Evolutionary conservation across 768 basidiomycete species (phyloP), one percentile per base, ranked within the genome.

Genomic region (Macrocybe gigantea): DNA sequence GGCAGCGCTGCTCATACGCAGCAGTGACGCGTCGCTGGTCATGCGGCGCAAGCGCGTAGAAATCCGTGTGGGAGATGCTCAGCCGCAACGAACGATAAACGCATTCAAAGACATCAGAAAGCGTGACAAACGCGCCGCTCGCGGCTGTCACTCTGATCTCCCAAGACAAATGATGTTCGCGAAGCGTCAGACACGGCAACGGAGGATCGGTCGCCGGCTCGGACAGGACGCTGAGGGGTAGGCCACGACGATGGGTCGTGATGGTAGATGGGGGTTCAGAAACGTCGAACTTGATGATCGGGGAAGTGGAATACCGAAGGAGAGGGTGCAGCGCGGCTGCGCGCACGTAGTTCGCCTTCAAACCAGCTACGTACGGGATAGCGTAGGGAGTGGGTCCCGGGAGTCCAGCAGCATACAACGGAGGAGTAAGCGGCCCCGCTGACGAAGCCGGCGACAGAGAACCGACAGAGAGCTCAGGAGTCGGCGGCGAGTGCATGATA

Each of bases 1-100:
- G 49, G 53, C 72, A 79, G 6, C 82, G 70, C 11, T 55, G 49
- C 52, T 72, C 71, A 56, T 78, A 84, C 14, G 79, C 75, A 1
- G 52, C 56, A 1, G 69, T 67, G 6, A 80, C 74, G 22, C 62
- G 56, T 15, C 66, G 62, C 45, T 60, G 66, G 15, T 63, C 64
- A 3, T 64, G 57, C 32, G 65, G 56, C 1, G 65, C 66, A 12
- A 74, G 58, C 2, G 55, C 47, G 34, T 65, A 50, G 59, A 71
- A 79, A 56, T 83, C 82, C 22, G 56, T 43, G 1, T 60, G 47
- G 10, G 69, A 64, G 9, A 77, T 69, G 5, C 69, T 67, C 14
- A 56, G 55, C 15, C 77, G 73, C 34, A 82, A 66, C 43, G 60
- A 60, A 41, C 61, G 53, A 58, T 77, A 63, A 3, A 63, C 44